Percentiles rank a stretch among this genome's conserved stretches.
phyloP scores from a whole-genome alignment of 2,329 filamentous ascomycete genomes.

The Verticillium albo-atrum region DNA sequence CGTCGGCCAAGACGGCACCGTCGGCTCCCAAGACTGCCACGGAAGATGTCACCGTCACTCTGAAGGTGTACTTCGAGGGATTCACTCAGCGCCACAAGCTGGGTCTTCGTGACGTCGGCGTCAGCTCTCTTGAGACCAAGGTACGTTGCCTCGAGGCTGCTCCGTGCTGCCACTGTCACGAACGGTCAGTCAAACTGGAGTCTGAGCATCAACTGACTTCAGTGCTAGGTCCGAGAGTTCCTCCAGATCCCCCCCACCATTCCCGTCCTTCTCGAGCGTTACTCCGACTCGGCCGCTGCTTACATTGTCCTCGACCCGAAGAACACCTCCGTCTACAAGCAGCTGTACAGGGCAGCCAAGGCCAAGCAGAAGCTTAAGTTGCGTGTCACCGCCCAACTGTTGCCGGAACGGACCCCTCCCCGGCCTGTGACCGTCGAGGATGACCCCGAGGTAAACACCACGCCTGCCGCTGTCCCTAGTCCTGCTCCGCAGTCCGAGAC shows the following conservation, averaged over 20 bases:
- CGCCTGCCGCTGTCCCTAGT: slow-evolving; percentile 9
- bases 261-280: slow-evolving; percentile 76
- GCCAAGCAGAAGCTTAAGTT: slow-evolving; percentile 97
- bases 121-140: slow-evolving; percentile 72
- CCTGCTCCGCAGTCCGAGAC: slow-evolving; percentile 13
- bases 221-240: slow-evolving; percentile 59
- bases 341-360: slow-evolving; percentile 93
- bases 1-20: slow-evolving; percentile 19
- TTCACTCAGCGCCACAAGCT: slow-evolving; percentile 81
- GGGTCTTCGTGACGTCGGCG: slow-evolving; percentile 76
- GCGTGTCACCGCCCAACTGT: slow-evolving; percentile 56
- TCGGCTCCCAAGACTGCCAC: background rate
- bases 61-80: slow-evolving; percentile 80
- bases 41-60: slow-evolving; percentile 46
- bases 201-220: background rate
- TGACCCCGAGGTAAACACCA: slow-evolving; percentile 29
- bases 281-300: slow-evolving; percentile 83
- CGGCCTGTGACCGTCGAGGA: slow-evolving; percentile 46
- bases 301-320: slow-evolving; percentile 75
- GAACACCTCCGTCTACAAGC: slow-evolving; percentile 87
- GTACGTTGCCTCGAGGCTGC: slow-evolving; percentile 50
- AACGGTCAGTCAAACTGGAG: background rate
- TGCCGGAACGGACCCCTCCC: background rate
- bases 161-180: background rate
- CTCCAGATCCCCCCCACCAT: slow-evolving; percentile 61